Evolutionary conservation across 2,329 filamentous ascomycete species (phyloP), one percentile per base, ranked within the genome.

Genomic region (Juglanconis juglandina): DNA sequence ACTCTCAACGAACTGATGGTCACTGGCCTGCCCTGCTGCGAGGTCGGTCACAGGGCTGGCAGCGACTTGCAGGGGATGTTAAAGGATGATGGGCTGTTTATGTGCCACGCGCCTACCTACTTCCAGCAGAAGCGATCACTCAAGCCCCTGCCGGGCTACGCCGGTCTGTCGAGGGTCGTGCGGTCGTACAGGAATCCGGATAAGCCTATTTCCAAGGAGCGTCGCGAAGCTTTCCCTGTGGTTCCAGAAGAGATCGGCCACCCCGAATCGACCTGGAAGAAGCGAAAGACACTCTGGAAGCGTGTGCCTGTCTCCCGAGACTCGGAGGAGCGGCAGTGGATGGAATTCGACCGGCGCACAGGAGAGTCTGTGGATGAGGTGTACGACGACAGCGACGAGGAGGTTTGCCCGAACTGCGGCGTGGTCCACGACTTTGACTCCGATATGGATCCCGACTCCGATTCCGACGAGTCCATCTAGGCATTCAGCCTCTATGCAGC

Each of bases 1-100:
- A 81, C 75, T 3, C 67, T 85, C 6, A 79, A 84, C 60, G 81
- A 84, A 66, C 71, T 84, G 46, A 74, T 80, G 51, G 67, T 84
- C 30, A 84, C 81, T 0, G 82, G 82, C 7, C 72, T 84, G 60
- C 81, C 81, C 0, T 74, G 72, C 46, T 80, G 82, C 58, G 77
- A 81, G 17, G 72, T 75, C 7, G 81, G 81, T 2, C 70, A 75
- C 60, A 80, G 80, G 62, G 77, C 77, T 11, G 74, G 74, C 7
- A 72, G 72, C 3, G 80, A 84, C 64, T 69, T 84, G 44, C 75
- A 75, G n/a, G 79, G 80, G 3, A 76, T 84, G 68, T 68, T 84
- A 58, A 82, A 77, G 63, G 79, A 84, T 49, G 81, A 83, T 60
- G 82, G 82, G 2, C 73, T 84, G 9, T 76, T 80, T 41, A 71